Evolutionary conservation across 139 green algal genomes (phyloP), one percentile per base, ranked within the genome.

Genomic region (Micractinium sp.): DNA sequence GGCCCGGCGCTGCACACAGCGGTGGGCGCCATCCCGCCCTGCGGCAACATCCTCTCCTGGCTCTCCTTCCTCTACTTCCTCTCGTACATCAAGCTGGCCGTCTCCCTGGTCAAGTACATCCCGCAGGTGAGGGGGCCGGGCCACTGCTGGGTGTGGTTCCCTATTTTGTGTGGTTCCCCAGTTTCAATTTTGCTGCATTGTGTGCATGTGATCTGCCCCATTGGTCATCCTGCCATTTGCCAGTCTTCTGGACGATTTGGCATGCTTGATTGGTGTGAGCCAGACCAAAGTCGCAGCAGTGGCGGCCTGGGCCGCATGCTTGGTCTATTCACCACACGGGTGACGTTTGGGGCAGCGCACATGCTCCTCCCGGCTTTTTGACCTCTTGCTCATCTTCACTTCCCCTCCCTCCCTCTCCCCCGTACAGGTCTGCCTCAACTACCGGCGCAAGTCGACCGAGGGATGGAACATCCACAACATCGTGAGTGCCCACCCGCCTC

Each of bases 101-200:
- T 95, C 35, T 94, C 88, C 20, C 79, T 95, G 38, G 91, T 95
- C 60, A 95, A 96, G 88, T 96, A 95, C 80, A 94, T 94, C 22
- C 93, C 94, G 22, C 93, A 95, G 91, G 92, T 93, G 22, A n/a
- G 63, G 84, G 38, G 41, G n/a, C n/a, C n/a, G n/a, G n/a, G n/a
- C n/a, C n/a, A n/a, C 18, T 56, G 56, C 31, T 85, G 53, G 31
- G 4, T 78, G 36, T 74, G 66, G 18, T 22, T 74, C 66, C 22
- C 60, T 66, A 14, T 29, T 74, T 74, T 74, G 16, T 31, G 66
- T 74, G 19, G n/a, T n/a, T n/a, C n/a, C n/a, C n/a, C n/a, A n/a
- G n/a, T n/a, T n/a, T n/a, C n/a, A n/a, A n/a, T n/a, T n/a, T n/a
- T n/a, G n/a, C n/a, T n/a, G n/a, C n/a, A n/a, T n/a, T n/a, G n/a